Evolutionary conservation across 768 basidiomycete species (phyloP).

Genomic region (Termitomyces bulborhizus): DNA sequence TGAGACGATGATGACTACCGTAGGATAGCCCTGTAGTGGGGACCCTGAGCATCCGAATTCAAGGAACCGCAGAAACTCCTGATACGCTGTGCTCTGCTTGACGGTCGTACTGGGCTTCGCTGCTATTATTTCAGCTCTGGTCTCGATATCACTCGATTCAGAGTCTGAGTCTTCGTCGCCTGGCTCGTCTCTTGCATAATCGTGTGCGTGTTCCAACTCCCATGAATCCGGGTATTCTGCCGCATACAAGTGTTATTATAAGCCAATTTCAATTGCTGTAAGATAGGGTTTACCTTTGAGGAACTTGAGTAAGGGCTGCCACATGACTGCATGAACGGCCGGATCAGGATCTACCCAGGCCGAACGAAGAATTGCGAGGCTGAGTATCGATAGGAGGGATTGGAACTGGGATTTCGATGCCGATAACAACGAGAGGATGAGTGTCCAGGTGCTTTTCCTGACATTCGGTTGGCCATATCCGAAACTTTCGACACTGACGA

Average conservation of each 20-base stretch:
- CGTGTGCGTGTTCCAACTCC: slow-evolving; percentile 35
- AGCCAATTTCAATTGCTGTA: background rate
- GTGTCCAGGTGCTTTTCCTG: slow-evolving; percentile 62
- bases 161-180: slow-evolving; percentile 24
- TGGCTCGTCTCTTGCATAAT: slow-evolving; percentile 21
- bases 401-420: slow-evolving; percentile 32
- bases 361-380: slow-evolving; percentile 57
- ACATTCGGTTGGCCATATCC: slow-evolving; percentile 67
- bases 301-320: slow-evolving; percentile 65
- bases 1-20: slow-evolving; percentile 73
- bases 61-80: slow-evolving; percentile 75
- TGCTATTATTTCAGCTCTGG: slow-evolving; percentile 19
- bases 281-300: slow-evolving; percentile 49
- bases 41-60: slow-evolving; percentile 74
- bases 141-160: slow-evolving; percentile 27
- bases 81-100: slow-evolving; percentile 43
- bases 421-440: slow-evolving; percentile 41
- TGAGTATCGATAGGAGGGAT: slow-evolving; percentile 38
- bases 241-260: background rate
- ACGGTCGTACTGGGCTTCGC: background rate
- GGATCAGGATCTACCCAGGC: slow-evolving; percentile 65
- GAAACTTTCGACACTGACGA: slow-evolving; percentile 38
- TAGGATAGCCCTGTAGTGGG: slow-evolving; percentile 75
- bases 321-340: slow-evolving; percentile 61
- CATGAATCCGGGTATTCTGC: slow-evolving; percentile 65